Conservation (phyloP, 352 stramenopile genomes). For the Pythium rhizo-oryzae region DNA sequence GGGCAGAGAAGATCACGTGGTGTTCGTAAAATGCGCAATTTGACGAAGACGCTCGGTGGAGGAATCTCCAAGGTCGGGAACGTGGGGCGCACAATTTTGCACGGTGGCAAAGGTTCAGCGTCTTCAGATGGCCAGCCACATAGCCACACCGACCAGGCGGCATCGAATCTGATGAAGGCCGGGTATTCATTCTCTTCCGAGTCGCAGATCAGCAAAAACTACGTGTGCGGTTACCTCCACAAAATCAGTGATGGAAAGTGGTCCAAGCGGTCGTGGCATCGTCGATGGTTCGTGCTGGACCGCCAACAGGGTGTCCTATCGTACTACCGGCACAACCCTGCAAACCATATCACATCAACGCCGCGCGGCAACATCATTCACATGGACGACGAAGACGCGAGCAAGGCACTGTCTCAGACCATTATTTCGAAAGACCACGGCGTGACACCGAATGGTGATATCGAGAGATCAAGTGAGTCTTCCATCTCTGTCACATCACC, state of each 20-base stretch:
- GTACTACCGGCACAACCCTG: constrained; percentile 83
- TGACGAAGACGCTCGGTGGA: constrained; percentile 76
- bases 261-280: constrained; percentile 82
- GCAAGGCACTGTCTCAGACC: constrained; percentile 2
- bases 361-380: constrained; percentile 75
- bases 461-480: constrained; percentile 17
- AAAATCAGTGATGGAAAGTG: constrained; percentile 89
- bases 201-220: constrained; percentile 77
- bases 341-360: constrained; percentile 62
- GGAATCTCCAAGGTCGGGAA: constrained; percentile 75
- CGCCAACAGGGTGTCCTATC: constrained; percentile 71
- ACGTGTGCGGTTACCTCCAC: constrained; percentile 83
- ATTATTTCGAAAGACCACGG: constrained; percentile 5
- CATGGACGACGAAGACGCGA: constrained; percentile 40
- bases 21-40: constrained; percentile 78
- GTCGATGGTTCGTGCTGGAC: constrained; percentile 86
- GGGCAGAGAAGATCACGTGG: constrained; percentile 28
- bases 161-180: constrained; percentile 41
- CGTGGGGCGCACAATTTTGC: constrained; percentile 60
- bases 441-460: neutral
- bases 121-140: constrained; percentile 9
- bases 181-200: constrained; percentile 77
- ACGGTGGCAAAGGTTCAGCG: constrained; percentile 57
- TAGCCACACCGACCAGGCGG: constrained; percentile 1
- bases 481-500: constrained; percentile 12